Conservation (phyloP, 1,139 yeast genomes). For the Candida frijolesensis region DNA sequence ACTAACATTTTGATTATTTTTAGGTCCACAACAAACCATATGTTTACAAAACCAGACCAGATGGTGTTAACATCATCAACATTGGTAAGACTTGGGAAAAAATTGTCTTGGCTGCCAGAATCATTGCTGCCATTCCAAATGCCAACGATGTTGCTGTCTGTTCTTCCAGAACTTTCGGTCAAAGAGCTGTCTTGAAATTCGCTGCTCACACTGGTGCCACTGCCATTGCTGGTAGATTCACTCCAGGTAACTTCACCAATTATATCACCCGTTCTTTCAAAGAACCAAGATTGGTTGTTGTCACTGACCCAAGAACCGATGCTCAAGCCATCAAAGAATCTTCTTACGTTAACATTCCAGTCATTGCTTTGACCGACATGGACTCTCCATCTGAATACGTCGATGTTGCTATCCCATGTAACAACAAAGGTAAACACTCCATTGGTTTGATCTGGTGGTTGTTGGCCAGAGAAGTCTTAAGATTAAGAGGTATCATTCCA, state of each 20-base stretch:
- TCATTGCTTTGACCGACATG: constrained; percentile 97
- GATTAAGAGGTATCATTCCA: constrained; percentile 97
- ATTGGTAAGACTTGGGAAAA: constrained; percentile 99
- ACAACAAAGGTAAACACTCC: constrained; percentile 99
- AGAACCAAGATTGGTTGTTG: constrained; percentile 99
- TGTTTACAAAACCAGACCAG: constrained; percentile 99
- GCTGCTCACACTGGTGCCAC: constrained; percentile 99
- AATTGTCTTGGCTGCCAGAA: constrained; percentile 99
- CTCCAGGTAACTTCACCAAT: constrained; percentile 99
- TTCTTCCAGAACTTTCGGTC: constrained; percentile 99
- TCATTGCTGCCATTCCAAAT: constrained; percentile 99
- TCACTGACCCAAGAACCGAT: constrained; percentile 99
- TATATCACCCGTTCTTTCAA: constrained; percentile 99
- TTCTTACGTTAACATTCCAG: constrained; percentile 99
- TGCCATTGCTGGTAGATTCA: constrained; percentile 99
- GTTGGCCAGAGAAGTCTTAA: constrained; percentile 98
- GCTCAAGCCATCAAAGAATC: constrained; percentile 99
- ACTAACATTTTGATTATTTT: constrained; percentile 38
- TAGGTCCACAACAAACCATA: constrained; percentile 99
- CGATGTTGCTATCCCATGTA: constrained; percentile 99
- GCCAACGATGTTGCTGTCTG: constrained; percentile 98
- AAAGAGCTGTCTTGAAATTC: constrained; percentile 99
- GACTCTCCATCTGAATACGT: constrained; percentile 99
- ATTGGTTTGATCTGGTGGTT: constrained; percentile 99
- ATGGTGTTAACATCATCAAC: constrained; percentile 98